phyloP scores from a whole-genome alignment of 1,284 basidiomycete genomes.

The Phenoliferia sp. region DNA sequence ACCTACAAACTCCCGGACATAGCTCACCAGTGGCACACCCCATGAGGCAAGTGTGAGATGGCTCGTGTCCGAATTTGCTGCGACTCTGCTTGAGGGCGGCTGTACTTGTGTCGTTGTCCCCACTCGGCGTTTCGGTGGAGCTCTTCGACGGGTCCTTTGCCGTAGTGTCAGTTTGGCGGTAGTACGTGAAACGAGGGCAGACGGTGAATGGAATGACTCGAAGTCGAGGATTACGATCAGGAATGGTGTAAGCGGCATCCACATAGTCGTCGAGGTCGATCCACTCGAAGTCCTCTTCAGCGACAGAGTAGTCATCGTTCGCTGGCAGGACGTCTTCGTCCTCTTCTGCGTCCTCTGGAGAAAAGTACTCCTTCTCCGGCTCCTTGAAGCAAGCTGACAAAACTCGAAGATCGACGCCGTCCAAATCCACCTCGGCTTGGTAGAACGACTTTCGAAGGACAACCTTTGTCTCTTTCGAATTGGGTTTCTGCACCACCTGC shows the following conservation, averaged over 20 bases:
- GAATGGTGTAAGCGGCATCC: constrained; percentile 66
- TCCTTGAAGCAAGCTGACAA: constrained; percentile 73
- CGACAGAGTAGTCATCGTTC: constrained; percentile 10
- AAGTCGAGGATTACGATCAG: constrained; percentile 55
- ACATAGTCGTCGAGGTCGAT: constrained; percentile 77
- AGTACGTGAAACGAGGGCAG: constrained; percentile 80
- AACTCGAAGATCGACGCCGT: constrained; percentile 71
- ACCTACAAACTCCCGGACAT: too few species aligned
- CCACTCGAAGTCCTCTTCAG: constrained; percentile 52
- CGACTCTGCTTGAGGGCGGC: constrained; percentile 1
- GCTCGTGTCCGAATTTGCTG: constrained; percentile 81
- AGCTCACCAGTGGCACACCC: constrained; percentile 65
- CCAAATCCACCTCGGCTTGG: constrained; percentile 80
- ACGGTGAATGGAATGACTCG: constrained; percentile 66
- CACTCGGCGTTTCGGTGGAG: constrained; percentile 40
- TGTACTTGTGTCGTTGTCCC: constrained; percentile 6
- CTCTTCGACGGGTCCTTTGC: constrained; percentile 7
- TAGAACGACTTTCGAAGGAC: constrained; percentile 82
- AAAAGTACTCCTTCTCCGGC: constrained; percentile 50
- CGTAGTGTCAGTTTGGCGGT: constrained; percentile 39
- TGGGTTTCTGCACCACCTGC: constrained; percentile 45
- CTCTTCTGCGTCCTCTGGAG: constrained; percentile 18
- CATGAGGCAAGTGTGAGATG: constrained; percentile 78
- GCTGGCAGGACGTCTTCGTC: background rate
- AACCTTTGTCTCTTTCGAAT: constrained; percentile 47